Evolutionary conservation across 2,329 filamentous ascomycete genomes (phyloP).

Genomic region (Botrytis cinerea): DNA sequence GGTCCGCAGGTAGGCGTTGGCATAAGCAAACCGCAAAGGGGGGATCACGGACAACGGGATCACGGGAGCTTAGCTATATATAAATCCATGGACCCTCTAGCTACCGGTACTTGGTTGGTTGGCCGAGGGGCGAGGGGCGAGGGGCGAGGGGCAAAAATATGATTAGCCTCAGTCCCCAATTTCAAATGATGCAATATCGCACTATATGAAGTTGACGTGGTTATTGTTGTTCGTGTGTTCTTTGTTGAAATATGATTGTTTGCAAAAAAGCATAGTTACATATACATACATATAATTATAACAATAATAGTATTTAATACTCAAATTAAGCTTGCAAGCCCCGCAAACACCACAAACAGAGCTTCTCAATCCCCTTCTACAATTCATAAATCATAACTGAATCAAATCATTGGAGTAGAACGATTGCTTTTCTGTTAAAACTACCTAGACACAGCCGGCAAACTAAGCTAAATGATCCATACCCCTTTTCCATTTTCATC

Average conservation of each 20-base stretch:
- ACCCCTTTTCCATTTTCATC: slow-evolving; percentile 11
- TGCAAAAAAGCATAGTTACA: neutral
- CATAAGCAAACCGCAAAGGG: neutral
- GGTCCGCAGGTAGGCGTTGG: neutral
- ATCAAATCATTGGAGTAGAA: neutral
- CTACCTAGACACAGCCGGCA: neutral
- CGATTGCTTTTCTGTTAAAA: neutral
- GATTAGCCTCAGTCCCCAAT: neutral
- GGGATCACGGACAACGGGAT: neutral
- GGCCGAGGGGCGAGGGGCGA: neutral
- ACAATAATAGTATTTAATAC: neutral
- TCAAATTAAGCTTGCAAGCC: neutral
- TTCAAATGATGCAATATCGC: neutral
- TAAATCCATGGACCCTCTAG: neutral
- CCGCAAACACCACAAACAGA: neutral
- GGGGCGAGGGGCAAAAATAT: neutral
- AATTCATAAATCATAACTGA: neutral
- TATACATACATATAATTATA: too few relatives aligned
- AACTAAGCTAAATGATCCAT: slow-evolving; percentile 10
- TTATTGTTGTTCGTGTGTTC: neutral
- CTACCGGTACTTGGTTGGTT: neutral
- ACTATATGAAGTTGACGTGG: neutral
- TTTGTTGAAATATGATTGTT: neutral
- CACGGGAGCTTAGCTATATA: neutral
- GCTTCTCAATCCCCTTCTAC: neutral